Conservation (phyloP, 2,329 filamentous ascomycete species). For the Fonsecaea pugnacius region DNA sequence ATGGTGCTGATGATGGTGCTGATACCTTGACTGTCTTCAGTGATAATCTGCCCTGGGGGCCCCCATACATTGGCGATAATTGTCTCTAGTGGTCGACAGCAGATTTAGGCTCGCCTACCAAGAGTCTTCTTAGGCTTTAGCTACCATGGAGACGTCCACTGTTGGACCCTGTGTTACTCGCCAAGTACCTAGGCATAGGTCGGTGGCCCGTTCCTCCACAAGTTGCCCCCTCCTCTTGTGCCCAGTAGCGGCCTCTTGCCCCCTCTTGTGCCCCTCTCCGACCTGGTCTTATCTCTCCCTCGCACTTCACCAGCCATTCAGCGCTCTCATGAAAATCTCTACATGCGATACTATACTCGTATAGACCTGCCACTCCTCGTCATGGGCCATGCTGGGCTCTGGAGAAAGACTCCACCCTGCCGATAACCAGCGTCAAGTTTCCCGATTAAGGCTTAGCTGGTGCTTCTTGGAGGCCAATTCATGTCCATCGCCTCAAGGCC, state of each 20-base stretch:
- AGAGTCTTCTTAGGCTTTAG: background rate
- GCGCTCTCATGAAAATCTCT: conserved; percentile 6
- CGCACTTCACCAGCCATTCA: conserved; percentile 29
- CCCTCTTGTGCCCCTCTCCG: conserved; percentile 3
- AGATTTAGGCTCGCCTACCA: conserved; percentile 10
- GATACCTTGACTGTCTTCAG: too few species aligned
- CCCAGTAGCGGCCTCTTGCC: background rate
- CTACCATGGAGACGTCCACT: background rate
- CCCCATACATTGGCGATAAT: conserved; percentile 11
- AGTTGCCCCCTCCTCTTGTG: background rate
- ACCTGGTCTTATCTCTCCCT: conserved; percentile 31
- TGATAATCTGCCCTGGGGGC: background rate
- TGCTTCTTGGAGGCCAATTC: conserved; percentile 1
- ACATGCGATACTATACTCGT: background rate
- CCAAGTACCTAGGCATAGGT: background rate
- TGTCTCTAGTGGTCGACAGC: conserved; percentile 11
- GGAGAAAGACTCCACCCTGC: conserved; percentile 15
- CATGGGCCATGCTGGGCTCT: conserved; percentile 10
- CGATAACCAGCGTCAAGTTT: conserved; percentile 31
- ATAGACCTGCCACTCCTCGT: background rate
- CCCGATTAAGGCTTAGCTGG: conserved; percentile 21
- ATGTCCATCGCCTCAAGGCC: conserved; percentile 7
- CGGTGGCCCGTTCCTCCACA: background rate
- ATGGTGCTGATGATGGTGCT: too few species aligned
- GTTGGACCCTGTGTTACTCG: background rate